Evolutionary conservation across 208 protist genomes (phyloP).

Genomic region (Acanthamoeba polyphaga): DNA sequence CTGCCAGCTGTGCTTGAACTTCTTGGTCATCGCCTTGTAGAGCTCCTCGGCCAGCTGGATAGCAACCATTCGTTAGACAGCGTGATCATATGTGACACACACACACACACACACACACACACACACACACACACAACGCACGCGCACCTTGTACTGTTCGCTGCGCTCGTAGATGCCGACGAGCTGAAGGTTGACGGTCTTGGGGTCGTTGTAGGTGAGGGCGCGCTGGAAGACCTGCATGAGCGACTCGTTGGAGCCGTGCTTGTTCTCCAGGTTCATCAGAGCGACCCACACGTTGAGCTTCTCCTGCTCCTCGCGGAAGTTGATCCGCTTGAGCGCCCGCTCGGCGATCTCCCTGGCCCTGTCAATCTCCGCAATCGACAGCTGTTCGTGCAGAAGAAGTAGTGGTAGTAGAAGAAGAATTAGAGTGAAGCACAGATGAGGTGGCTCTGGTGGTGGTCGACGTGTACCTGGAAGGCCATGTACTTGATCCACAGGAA

Average conservation of each 20-base stretch:
- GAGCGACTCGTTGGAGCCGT: constrained; percentile 84
- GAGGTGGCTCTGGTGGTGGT: not conserved
- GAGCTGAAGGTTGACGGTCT: constrained; percentile 83
- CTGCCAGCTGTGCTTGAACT: constrained; percentile 87
- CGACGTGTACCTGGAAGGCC: constrained; percentile 84
- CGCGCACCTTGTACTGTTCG: constrained; percentile 66
- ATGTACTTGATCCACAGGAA: constrained; percentile 92
- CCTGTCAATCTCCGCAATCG: constrained; percentile 88
- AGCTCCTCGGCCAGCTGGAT: constrained; percentile 72
- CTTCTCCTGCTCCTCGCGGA: constrained; percentile 87
- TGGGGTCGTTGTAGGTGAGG: constrained; percentile 85
- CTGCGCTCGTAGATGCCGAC: constrained; percentile 83
- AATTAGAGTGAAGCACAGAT: not conserved
- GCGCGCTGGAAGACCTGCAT: constrained; percentile 81
- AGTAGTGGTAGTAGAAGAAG: not conserved
- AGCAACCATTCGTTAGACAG: too few species aligned
- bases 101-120: not conserved
- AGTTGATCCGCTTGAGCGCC: constrained; percentile 87
- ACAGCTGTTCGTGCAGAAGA: constrained; percentile 64
- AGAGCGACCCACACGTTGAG: constrained; percentile 92
- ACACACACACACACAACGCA: not conserved
- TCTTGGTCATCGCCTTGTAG: constrained; percentile 85
- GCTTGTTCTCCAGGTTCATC: constrained; percentile 92
- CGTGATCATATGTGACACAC: not conserved
- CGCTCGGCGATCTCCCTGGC: constrained; percentile 89